Percentiles rank a stretch among this genome's conserved stretches.
Conservation (phyloP, 345 rosid genomes). For the Dovyalis caffra region DNA sequence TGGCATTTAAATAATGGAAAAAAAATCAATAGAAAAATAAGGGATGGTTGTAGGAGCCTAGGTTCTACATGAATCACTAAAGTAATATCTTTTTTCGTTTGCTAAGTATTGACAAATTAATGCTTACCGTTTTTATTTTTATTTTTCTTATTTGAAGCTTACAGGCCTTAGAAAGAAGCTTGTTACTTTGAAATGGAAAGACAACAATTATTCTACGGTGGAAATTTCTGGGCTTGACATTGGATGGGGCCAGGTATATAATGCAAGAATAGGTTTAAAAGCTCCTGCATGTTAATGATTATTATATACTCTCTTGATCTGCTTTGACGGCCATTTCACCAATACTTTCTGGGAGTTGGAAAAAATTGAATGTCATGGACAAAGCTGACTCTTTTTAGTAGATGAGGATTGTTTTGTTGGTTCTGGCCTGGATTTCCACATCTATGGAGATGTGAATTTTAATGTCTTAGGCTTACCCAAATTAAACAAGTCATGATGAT, state of each 20-base stretch:
- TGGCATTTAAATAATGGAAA: background rate
- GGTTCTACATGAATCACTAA: background rate
- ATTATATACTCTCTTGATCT: too few relatives aligned
- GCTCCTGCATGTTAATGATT: background rate
- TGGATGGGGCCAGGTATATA: conserved; percentile 96
- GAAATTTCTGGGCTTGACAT: conserved; percentile 97
- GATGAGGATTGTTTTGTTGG: background rate
- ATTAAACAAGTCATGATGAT: too few relatives aligned
- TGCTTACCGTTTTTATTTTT: conserved; percentile 11
- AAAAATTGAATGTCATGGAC: background rate
- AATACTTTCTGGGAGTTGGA: background rate
- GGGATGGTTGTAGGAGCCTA: background rate
- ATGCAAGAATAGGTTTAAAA: background rate
- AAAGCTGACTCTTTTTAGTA: background rate
- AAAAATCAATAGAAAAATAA: background rate
- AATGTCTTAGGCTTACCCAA: too few relatives aligned
- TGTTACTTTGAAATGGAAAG: conserved; percentile 60
- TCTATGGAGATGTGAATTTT: background rate
- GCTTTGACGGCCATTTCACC: too few relatives aligned
- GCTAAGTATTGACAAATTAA: background rate
- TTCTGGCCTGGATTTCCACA: background rate
- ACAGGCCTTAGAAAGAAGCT: conserved; percentile 69
- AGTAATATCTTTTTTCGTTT: background rate
- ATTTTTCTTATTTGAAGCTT: conserved; percentile 51
- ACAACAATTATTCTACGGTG: conserved; percentile 50